These are phyloP conservation scores for Candolleomyces efflorescens DNA, from an alignment of 768 basidiomycete species.

Conservation along the genomic window DNA sequence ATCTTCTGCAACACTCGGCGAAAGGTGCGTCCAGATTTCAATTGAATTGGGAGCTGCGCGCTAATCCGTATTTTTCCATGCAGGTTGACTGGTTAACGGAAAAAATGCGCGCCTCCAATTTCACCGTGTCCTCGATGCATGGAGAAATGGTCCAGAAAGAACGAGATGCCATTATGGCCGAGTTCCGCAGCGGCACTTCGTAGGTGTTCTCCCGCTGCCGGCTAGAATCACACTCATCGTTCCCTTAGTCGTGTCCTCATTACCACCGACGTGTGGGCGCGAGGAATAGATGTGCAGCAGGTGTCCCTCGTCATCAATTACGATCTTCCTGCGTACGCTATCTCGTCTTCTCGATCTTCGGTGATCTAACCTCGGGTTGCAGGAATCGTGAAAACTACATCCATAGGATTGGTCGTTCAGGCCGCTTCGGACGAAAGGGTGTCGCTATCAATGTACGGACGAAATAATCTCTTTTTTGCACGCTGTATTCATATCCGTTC, in stretches of 20 bases:
- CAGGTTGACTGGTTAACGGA: conserved; percentile 98
- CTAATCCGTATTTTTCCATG: conserved; percentile 4
- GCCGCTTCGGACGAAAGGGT: conserved; percentile 98
- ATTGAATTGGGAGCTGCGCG: conserved; percentile 7
- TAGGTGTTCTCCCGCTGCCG: conserved; percentile 34
- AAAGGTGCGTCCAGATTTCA: conserved; percentile 55
- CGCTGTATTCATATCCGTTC: conserved; percentile 10
- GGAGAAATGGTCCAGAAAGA: conserved; percentile 97
- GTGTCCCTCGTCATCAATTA: conserved; percentile 98
- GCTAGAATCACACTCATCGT: conserved; percentile 13
- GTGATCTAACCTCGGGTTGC: conserved; percentile 2
- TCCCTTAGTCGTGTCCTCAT: conserved; percentile 79
- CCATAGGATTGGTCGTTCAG: conserved; percentile 98
- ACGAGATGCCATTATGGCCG: conserved; percentile 94
- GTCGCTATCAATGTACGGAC: conserved; percentile 93
- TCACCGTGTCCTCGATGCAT: conserved; percentile 95
- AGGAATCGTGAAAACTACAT: conserved; percentile 99
- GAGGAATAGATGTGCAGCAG: conserved; percentile 98
- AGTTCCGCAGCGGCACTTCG: conserved; percentile 92
- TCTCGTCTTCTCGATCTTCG: conserved; percentile 1
- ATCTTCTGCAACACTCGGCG: conserved; percentile 98
- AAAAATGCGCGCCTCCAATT: conserved; percentile 98
- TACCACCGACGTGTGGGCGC: conserved; percentile 95
- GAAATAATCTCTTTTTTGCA: neutral
- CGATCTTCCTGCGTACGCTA: conserved; percentile 83